Base-by-base conservation (phyloP, 2,329 filamentous ascomycete species). In the Proliferodiscus dingleyae region DNA sequence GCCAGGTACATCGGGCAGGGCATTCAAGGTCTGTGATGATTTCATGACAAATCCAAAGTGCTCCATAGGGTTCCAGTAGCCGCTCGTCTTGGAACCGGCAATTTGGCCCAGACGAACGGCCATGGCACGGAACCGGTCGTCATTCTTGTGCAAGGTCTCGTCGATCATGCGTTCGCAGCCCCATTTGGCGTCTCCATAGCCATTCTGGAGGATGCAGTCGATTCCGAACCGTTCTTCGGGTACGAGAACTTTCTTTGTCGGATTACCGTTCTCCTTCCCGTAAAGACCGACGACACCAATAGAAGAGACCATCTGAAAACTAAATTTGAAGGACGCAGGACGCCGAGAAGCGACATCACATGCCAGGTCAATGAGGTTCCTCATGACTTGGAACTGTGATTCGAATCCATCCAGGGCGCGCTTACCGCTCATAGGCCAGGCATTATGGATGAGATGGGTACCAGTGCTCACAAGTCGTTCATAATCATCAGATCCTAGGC, bases 61-160 rank as follows among this genome's bases (percentile, higher is more conserved):
- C 53, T 80, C 74, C 22, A 66, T 64, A 0, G 68, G 61, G 50
- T 80, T 80, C 77, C 77, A 81, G 53, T 71, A 72, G 0, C 75
- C 76, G 43, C 62, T 76, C 0, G 45, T 64, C 3, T 54, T 68
- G 0, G 69, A 73, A 0, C 77, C 77, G 1, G 75, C 65, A 32
- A 81, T 73, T 56, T 81, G 77, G 0, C 72, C 77, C 0, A 70
- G 62, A 0, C 76, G 67, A 1, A 73, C 68, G 0, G 58, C 60
- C 61, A 68, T 70, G 0, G 70, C 49, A 13, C 65, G 66, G 61
- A 78, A 75, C 1, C 52, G 59, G 1, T 64, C 45, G 0, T 68
- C 68, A 49, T 71, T 58, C n/a, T 61, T 54, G 43, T 70, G 67
- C 3, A 77, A 57, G 1, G 75, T 77, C 40, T 66, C 59, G 39